Evolutionary conservation across 352 stramenopile species (phyloP).

Genomic region (Saprolegnia diclina): DNA sequence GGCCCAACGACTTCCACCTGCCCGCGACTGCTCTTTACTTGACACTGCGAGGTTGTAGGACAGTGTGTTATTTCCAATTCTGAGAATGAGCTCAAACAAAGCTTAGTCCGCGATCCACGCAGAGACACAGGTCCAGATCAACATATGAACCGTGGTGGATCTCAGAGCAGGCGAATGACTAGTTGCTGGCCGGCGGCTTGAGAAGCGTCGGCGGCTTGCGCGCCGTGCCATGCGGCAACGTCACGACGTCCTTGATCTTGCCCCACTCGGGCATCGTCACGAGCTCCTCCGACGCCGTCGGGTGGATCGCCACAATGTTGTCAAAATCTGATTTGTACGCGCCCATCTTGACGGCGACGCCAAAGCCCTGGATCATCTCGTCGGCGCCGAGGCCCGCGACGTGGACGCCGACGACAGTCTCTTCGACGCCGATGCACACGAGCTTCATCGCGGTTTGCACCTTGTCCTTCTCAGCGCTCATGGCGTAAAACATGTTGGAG

Average conservation of each 20-base stretch:
- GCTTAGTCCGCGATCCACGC: too few relatives aligned
- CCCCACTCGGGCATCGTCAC: conserved; percentile 91
- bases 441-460: conserved; percentile 93
- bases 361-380: conserved; percentile 98
- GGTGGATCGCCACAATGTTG: conserved; percentile 92
- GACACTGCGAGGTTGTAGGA: too few relatives aligned
- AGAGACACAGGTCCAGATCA: too few relatives aligned
- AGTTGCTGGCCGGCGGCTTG: background rate
- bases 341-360: conserved; percentile 96
- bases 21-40: too few relatives aligned
- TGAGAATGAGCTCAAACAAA: too few relatives aligned
- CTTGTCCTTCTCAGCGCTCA: conserved; percentile 86
- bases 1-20: too few relatives aligned
- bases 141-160: too few relatives aligned
- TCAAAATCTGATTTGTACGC: conserved; percentile 97
- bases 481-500: conserved; percentile 92
- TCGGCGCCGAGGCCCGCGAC: conserved; percentile 90
- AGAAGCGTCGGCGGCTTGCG: conserved; percentile 4
- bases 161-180: too few relatives aligned
- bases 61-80: too few relatives aligned
- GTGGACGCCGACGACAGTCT: conserved; percentile 95
- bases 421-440: conserved; percentile 73
- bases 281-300: conserved; percentile 92
- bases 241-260: conserved; percentile 75
- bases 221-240: conserved; percentile 33